Base-by-base conservation (phyloP, 805 yeast genomes). In the Teunomyces gatunensis region DNA sequence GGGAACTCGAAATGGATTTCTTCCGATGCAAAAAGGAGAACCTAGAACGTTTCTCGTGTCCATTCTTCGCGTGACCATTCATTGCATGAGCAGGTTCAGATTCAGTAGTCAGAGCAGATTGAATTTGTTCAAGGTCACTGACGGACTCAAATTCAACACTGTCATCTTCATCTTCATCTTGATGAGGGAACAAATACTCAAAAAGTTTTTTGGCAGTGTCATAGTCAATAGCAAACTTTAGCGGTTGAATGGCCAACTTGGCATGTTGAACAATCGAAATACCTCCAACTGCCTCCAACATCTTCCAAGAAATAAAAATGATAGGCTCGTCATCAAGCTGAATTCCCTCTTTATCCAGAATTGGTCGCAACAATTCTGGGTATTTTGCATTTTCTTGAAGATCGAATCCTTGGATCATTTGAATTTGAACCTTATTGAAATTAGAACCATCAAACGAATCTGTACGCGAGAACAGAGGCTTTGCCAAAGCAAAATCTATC, bases 211-310 rank as follows among this genome's bases (percentile, higher is more conserved):
- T 77, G 1, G 90, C 85, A 0, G 91, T 80, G 1, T 68, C 71
- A 53, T 85, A 87, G 51, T 91, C 97, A 33, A 92, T 62, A 53
- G 84, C 86, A 2, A 92, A 56, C 50, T 80, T 81, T 51, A 91
- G 57, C 0, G 96, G 96, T 45, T 78, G 75, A 13, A 89, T 63
- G 1, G 68, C 64, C 15, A 88, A 71, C 32, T 79, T 79, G 20
- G 89, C 83, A 44, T 77, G 69, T 49, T 81, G 83, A 67, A 91
- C 73, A 20, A 91, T 83, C n/a, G 87, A 79, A 44, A 91, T 89
- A 9, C 98, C 98, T 28, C 97, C 98, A 47, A 92, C 85, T 0
- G 96, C 89, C 46, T 79, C 81, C 45, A 85, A 79, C 83, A 87
- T 80, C n/a, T 81, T 78, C 98, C 98, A 91, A 9, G 67, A 44